Evolutionary conservation across 2,329 filamentous ascomycete species (phyloP).

Genomic region (Remersonia thermophila): DNA sequence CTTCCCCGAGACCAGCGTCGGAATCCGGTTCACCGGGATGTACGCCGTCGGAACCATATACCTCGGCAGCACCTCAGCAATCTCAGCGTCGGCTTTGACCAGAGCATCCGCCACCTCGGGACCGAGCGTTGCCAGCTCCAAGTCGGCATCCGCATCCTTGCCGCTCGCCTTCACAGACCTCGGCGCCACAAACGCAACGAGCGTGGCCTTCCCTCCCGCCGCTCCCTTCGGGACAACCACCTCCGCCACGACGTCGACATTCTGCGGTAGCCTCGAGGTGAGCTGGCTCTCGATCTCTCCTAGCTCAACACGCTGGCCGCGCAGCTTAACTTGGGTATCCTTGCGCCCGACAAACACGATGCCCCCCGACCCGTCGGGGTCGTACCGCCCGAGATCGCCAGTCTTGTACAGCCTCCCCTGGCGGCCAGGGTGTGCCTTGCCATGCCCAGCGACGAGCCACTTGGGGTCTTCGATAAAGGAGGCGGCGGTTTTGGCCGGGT

Average conservation of each 20-base stretch:
- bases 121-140: conserved; percentile 8
- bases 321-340: conserved; percentile 43
- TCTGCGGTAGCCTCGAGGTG: conserved; percentile 25
- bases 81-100: conserved; percentile 8
- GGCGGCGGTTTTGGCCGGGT: conserved; percentile 22
- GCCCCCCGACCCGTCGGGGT: conserved; percentile 20
- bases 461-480: conserved; percentile 19
- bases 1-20: conserved; percentile 32
- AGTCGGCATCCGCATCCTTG: conserved; percentile 8
- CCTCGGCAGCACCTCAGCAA: conserved; percentile 16
- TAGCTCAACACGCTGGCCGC: conserved; percentile 41
- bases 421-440: conserved; percentile 33
- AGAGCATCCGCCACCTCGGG: conserved; percentile 12
- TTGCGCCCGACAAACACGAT: conserved; percentile 34
- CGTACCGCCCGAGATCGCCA: conserved; percentile 34
- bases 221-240: conserved; percentile 26
- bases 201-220: conserved; percentile 11
- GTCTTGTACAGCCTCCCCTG: conserved; percentile 37
- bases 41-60: conserved; percentile 32
- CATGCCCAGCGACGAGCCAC: conserved; percentile 22
- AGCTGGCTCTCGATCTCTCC: conserved; percentile 35
- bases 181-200: conserved; percentile 23
- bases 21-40: conserved; percentile 30
- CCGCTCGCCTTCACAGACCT: conserved; percentile 9
- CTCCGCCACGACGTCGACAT: conserved; percentile 32